Evolutionary conservation across 176 grass and related monocot species (phyloP).

Genomic region (Chloris gayana): DNA sequence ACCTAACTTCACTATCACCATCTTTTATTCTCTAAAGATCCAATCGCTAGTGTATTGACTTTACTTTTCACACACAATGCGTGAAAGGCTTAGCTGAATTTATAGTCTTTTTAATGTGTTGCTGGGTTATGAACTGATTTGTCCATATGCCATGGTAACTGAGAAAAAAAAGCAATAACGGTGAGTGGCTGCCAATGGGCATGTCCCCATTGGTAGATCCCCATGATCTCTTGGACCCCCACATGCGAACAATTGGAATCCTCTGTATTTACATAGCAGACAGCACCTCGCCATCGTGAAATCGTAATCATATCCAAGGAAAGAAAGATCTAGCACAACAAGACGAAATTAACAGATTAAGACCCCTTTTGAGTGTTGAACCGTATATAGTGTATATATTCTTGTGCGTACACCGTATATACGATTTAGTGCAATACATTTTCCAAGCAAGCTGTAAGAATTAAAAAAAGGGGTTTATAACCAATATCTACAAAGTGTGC

Average conservation of each 20-base stretch:
- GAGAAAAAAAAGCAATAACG: conserved; percentile 12
- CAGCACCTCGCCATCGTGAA: conserved; percentile 29
- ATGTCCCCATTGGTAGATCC: conserved; percentile 54
- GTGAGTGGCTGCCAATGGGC: conserved; percentile 41
- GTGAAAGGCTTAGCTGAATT: too few relatives aligned
- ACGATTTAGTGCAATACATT: neutral
- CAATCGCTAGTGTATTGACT: too few relatives aligned
- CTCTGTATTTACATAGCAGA: neutral
- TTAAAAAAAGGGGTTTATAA: neutral
- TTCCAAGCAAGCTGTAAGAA: neutral
- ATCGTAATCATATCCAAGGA: conserved; percentile 37
- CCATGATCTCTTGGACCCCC: conserved; percentile 44
- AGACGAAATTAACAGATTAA: neutral
- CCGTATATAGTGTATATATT: neutral
- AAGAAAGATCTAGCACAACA: neutral
- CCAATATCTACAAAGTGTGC: neutral
- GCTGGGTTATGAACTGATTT: neutral
- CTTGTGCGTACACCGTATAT: neutral
- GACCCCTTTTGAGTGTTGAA: neutral
- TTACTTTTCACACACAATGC: too few relatives aligned
- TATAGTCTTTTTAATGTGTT: neutral
- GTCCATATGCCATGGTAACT: conserved; percentile 36
- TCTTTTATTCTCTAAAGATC: too few relatives aligned
- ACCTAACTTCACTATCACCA: too few relatives aligned
- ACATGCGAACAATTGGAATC: conserved; percentile 35